Conservation (phyloP, 2,329 filamentous ascomycete genomes). For the Exophiala viscosa region DNA sequence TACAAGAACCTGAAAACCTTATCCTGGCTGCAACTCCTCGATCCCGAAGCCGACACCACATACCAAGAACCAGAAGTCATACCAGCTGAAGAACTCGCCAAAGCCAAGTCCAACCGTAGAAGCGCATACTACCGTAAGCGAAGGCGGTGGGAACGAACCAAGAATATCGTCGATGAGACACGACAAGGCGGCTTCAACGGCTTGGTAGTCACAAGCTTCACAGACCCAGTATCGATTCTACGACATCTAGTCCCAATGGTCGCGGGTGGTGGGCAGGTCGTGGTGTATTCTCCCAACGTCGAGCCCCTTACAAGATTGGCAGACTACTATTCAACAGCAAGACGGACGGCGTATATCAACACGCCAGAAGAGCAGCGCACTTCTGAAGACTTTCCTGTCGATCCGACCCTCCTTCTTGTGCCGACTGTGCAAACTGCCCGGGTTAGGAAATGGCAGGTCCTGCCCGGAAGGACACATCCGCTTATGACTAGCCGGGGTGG, state of each 20-base stretch:
- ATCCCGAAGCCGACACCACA: slow-evolving; percentile 69
- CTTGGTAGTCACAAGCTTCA: slow-evolving; percentile 73
- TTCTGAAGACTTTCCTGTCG: slow-evolving; percentile 74
- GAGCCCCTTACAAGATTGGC: slow-evolving; percentile 74
- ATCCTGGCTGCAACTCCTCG: slow-evolving; percentile 86
- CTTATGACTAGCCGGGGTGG: slow-evolving; percentile 87
- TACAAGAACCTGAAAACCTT: slow-evolving; percentile 75
- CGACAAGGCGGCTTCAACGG: slow-evolving; percentile 76
- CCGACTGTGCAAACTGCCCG: slow-evolving; percentile 76
- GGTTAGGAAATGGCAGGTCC: slow-evolving; percentile 79
- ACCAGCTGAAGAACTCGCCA: slow-evolving; percentile 58
- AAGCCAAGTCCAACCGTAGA: slow-evolving; percentile 76
- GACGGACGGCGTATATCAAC: slow-evolving; percentile 66
- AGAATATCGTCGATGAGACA: slow-evolving; percentile 69
- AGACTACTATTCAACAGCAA: slow-evolving; percentile 78
- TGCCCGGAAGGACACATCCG: slow-evolving; percentile 88
- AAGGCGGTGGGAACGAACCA: slow-evolving; percentile 71
- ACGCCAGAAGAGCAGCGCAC: slow-evolving; percentile 18
- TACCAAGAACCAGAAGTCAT: slow-evolving; percentile 65
- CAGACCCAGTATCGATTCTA: slow-evolving; percentile 75
- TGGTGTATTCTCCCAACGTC: slow-evolving; percentile 76
- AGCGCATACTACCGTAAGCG: slow-evolving; percentile 87
- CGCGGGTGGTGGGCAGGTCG: slow-evolving; percentile 75
- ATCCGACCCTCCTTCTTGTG: slow-evolving; percentile 78
- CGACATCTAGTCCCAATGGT: slow-evolving; percentile 74